Evolutionary conservation across 441 rosid genomes (phyloP).

Genomic region (Capsella rubella): DNA sequence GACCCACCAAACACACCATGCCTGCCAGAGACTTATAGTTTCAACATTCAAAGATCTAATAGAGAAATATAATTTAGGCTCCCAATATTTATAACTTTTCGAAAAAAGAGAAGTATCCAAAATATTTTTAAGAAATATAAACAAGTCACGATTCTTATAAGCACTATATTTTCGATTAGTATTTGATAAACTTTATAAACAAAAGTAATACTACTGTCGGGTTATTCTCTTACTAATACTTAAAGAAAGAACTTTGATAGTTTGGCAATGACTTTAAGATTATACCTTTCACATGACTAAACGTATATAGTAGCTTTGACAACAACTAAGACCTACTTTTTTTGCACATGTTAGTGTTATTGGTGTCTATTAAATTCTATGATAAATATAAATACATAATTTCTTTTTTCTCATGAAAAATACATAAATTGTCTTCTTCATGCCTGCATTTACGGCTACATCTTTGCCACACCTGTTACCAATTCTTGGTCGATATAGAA

Average conservation of each 20-base stretch:
- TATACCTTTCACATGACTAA: slow-evolving; percentile 46
- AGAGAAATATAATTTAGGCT: background rate
- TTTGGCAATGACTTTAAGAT: slow-evolving; percentile 39
- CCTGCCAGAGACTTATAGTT: slow-evolving; percentile 21
- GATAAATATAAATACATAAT: background rate
- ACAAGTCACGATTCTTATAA: background rate
- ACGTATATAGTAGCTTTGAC: slow-evolving; percentile 17
- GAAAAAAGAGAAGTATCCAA: background rate
- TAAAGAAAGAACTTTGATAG: slow-evolving; percentile 1
- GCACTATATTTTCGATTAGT: background rate
- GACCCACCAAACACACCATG: slow-evolving; percentile 33
- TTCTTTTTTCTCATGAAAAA: no score
- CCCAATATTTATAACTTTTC: background rate
- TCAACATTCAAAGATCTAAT: slow-evolving; percentile 27
- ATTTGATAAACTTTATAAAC: background rate
- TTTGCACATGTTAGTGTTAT: slow-evolving; percentile 40
- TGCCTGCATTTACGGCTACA: slow-evolving; percentile 32
- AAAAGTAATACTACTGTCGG: background rate
- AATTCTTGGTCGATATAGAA: background rate
- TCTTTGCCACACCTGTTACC: slow-evolving; percentile 29
- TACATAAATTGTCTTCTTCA: background rate
- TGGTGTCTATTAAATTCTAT: background rate
- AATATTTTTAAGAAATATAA: background rate
- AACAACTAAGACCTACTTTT: slow-evolving; percentile 45
- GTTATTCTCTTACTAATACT: background rate